These are phyloP conservation scores for Xerocomellus amylosporus DNA, from an alignment of 768 basidiomycete genomes.

Conservation along the genomic window DNA sequence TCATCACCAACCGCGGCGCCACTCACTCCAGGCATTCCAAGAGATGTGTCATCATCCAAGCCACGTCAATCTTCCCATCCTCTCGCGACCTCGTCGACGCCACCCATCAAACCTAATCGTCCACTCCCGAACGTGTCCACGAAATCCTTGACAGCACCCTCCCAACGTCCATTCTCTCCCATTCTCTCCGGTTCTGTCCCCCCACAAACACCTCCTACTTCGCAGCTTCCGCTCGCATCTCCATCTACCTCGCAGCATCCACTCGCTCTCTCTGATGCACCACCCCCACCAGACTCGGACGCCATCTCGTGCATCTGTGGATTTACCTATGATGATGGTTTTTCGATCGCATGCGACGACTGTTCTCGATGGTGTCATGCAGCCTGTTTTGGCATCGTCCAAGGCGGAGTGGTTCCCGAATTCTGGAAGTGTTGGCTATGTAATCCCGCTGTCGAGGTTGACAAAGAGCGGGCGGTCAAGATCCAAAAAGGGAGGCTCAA, in stretches of 20 bases:
- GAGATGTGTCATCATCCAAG: conserved; percentile 13
- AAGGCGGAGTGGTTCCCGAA: conserved; percentile 58
- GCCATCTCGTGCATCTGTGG: conserved; percentile 74
- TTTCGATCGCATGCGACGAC: conserved; percentile 79
- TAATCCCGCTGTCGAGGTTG: conserved; percentile 43
- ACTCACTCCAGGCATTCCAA: background rate
- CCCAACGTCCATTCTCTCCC: conserved; percentile 22
- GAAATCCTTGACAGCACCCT: conserved; percentile 15
- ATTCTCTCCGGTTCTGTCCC: conserved; percentile 6
- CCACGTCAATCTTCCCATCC: conserved; percentile 17
- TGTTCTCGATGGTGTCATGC: conserved; percentile 85
- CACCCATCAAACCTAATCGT: conserved; percentile 10
- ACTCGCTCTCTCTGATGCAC: conserved; percentile 12
- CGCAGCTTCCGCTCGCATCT: conserved; percentile 16
- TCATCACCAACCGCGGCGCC: conserved; percentile 8
- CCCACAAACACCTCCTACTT: conserved; percentile 13
- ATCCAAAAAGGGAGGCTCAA: conserved; percentile 42
- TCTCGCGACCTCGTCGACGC: conserved; percentile 15
- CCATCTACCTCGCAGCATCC: conserved; percentile 24
- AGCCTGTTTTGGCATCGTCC: conserved; percentile 66
- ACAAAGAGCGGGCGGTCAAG: conserved; percentile 47
- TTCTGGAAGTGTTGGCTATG: conserved; percentile 78
- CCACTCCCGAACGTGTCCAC: conserved; percentile 9
- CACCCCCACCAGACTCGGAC: conserved; percentile 39
- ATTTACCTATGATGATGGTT: conserved; percentile 73